Base-by-base conservation (phyloP, 805 yeast genomes). In the Candida maris region DNA sequence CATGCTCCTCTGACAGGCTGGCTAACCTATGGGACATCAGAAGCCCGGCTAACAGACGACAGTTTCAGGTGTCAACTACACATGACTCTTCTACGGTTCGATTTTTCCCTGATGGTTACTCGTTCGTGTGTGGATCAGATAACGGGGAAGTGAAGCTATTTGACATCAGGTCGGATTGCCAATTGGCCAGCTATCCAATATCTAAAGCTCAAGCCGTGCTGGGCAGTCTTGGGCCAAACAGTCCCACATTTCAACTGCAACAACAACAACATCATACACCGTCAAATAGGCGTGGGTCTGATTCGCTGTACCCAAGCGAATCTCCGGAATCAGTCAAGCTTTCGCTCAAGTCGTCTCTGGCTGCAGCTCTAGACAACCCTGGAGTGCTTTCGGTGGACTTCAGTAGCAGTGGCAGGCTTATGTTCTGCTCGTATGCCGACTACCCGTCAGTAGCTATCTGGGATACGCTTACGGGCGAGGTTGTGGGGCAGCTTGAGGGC, bases 111-210 rank as follows among this genome's bases (percentile, higher is more conserved):
- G 82, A 78, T 44, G 86, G 86, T 2, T 65, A 79, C 40, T 71
- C 86, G 1, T 77, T 88, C 48, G 76, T 74, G 0, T 70, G 81
- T 3, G 96, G 96, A 1, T 72, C 83, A 30, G 96, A 87, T 52
- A 94, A 85, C 56, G 89, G 91, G 3, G 56, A 70, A 0, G 65
- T 85, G 18, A 69, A 84, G 40, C 59, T 86, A 37, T 83, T 75
- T 57, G 97, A 88, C 56, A 58, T 85, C 30, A 68, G 96, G 44
- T 70, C 88, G 2, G 95, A 85, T 54, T 77, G 93, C 44, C 80
- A 75, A 44, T 53, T 87, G 28, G 70, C 77, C 6, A 56, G 49
- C 8, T 28, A 28, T 17, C 31, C 31, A 15, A 21, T 18, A 7
- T 28, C 31, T 18, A 28, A 28, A 15, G 31, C 21, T 6, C 21